Base-by-base conservation (phyloP, 352 stramenopile genomes). In the Phytophthora foliorum region DNA sequence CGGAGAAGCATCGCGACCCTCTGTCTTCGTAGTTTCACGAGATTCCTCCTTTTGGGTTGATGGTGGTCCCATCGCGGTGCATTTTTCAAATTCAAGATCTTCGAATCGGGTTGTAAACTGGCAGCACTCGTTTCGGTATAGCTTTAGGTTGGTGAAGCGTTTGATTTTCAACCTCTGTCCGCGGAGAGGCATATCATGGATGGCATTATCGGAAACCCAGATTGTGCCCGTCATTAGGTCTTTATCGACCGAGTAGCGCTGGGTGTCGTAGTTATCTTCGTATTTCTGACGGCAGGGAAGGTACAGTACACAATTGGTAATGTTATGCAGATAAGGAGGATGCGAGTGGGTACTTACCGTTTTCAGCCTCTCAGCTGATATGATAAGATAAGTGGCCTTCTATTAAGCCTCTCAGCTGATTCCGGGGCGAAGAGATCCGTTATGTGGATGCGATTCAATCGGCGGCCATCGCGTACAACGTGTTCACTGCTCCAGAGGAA, bases 401-500 rank as follows among this genome's bases (percentile, higher is more conserved):
- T n/a, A n/a, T n/a, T n/a, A n/a, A 50, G 42, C 6, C 17, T 31
- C 4, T 25, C 42, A n/a, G n/a, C 6, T 7, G 42, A 31, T 50
- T 50, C 21, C 31, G 42, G 42, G 19, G 42, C 42, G 17, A 50
- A 50, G 9, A 50, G 42, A 31, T 50, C 42, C 42, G 42, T 50
- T 8, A 50, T 6, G 11, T 50, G 42, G 6, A 50, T 8, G 42
- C 42, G 19, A 19, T 31, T 3, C 8, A 31, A n/a, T n/a, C 22
- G 42, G 14, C 42, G 42, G 17, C 42, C 42, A 24, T 24, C 19
- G 9, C 19, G 8, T 13, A 50, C n/a, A 25, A 24, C 17, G 19
- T 50, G 52, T 1, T 21, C 22, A 17, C 36, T 59, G 8, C 22
- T 48, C 36, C 34, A 50, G 29, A 59, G 49, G 52, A 53, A 53